Evolutionary conservation across 2,329 filamentous ascomycete species (phyloP).

Genomic region (Aaosphaeria pasadenensis): DNA sequence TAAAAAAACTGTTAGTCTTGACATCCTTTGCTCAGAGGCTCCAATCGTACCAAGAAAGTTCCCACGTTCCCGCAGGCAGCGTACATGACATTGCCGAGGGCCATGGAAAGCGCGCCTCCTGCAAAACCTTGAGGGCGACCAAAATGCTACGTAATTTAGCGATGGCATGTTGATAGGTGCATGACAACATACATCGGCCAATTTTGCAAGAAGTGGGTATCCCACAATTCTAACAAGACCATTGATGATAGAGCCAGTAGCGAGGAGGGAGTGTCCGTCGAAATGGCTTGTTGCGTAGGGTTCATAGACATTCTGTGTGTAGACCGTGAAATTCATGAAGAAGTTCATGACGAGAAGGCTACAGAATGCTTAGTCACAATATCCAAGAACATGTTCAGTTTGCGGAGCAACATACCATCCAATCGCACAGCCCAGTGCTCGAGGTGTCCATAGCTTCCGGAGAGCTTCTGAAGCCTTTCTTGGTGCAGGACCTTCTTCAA

Average conservation of each 20-base stretch:
- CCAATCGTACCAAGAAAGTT: background rate
- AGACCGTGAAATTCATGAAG: background rate
- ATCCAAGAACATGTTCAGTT: background rate
- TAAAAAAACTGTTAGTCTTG: background rate
- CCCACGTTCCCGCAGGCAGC: background rate
- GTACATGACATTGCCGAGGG: background rate
- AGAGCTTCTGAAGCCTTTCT: background rate
- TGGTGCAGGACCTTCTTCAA: background rate
- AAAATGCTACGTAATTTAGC: background rate
- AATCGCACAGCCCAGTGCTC: background rate
- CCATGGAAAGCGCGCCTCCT: background rate
- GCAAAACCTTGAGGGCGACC: background rate
- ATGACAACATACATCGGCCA: background rate
- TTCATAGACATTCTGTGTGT: background rate
- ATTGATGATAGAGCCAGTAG: background rate
- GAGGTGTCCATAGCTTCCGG: background rate
- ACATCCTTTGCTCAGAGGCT: background rate
- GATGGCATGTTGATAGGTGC: background rate
- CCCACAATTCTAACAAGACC: background rate
- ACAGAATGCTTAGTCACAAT: background rate
- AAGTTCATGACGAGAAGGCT: background rate
- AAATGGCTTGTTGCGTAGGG: background rate
- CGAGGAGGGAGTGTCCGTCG: background rate
- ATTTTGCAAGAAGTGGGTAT: background rate
- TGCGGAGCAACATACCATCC: background rate